These are phyloP conservation scores for Fusarium anthophilum DNA, from an alignment of 2,329 filamentous ascomycete species.

Conservation along the genomic window DNA sequence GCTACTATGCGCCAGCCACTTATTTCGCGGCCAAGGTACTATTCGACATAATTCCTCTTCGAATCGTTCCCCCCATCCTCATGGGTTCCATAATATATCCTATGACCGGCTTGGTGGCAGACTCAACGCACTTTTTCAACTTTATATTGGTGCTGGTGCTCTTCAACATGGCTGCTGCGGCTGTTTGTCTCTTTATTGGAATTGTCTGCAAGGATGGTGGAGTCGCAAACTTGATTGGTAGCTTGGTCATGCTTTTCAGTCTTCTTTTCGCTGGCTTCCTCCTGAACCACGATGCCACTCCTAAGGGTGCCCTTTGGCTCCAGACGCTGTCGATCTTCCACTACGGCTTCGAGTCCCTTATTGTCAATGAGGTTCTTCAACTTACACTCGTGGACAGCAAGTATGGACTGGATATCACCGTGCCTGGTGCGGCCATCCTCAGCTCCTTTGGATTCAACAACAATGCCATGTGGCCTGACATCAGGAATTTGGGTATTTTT, in stretches of 20 bases:
- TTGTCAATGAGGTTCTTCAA: slow-evolving; percentile 95
- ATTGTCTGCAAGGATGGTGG: slow-evolving; percentile 92
- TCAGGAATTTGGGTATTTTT: slow-evolving; percentile 83
- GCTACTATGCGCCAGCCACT: slow-evolving; percentile 92
- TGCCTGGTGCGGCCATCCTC: slow-evolving; percentile 92
- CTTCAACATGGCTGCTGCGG: slow-evolving; percentile 94
- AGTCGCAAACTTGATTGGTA: slow-evolving; percentile 93
- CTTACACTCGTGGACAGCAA: slow-evolving; percentile 92
- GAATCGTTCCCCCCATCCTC: slow-evolving; percentile 91
- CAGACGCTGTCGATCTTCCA: slow-evolving; percentile 97
- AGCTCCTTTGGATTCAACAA: slow-evolving; percentile 96
- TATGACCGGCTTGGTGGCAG: slow-evolving; percentile 92
- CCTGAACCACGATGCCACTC: slow-evolving; percentile 94
- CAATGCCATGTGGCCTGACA: slow-evolving; percentile 83
- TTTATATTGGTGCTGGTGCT: slow-evolving; percentile 93
- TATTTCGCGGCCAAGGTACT: slow-evolving; percentile 97
- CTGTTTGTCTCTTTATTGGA: slow-evolving; percentile 94
- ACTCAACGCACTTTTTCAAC: slow-evolving; percentile 84
- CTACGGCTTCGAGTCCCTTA: slow-evolving; percentile 94
- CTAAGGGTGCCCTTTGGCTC: slow-evolving; percentile 84
- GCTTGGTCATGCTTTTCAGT: slow-evolving; percentile 96
- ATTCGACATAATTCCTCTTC: slow-evolving; percentile 96
- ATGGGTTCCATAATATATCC: slow-evolving; percentile 97
- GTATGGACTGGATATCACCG: slow-evolving; percentile 95
- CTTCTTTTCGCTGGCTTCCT: slow-evolving; percentile 93